phyloP scores from a whole-genome alignment of 768 basidiomycete genomes.

The Rhizopogon vinicolor region DNA sequence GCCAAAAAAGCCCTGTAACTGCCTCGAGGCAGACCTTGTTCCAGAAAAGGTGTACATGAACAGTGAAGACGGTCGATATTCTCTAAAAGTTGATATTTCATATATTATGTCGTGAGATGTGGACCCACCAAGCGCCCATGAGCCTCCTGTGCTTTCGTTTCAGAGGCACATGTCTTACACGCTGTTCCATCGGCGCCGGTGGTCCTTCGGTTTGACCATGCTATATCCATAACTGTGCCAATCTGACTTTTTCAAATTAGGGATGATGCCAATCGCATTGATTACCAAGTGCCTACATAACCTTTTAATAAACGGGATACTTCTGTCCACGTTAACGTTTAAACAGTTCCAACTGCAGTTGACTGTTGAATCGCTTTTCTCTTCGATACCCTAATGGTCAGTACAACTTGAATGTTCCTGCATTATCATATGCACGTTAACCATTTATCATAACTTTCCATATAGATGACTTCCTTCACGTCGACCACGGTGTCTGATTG shows the following conservation, averaged over 20 bases:
- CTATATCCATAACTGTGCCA: background rate
- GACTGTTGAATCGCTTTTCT: background rate
- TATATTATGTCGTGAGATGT: background rate
- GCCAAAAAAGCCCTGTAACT: background rate
- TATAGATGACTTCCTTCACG: background rate
- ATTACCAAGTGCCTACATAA: background rate
- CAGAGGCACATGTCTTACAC: slow-evolving; percentile 14
- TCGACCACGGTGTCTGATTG: background rate
- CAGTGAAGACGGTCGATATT: background rate
- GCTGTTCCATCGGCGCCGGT: slow-evolving; percentile 11
- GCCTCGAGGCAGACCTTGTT: slow-evolving; percentile 10
- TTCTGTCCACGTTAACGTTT: background rate
- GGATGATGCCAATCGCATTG: background rate
- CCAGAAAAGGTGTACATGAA: background rate
- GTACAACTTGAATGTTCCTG: background rate
- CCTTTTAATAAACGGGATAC: background rate
- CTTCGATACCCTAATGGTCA: background rate
- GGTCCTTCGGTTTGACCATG: slow-evolving; percentile 11
- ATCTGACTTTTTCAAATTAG: background rate
- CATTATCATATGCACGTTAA: background rate
- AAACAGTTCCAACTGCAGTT: background rate
- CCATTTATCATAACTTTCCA: background rate
- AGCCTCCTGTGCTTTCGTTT: background rate
- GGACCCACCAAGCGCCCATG: slow-evolving; percentile 3
- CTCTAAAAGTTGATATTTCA: slow-evolving; percentile 2